Evolutionary conservation across 306 rosid species (phyloP).

Genomic region (Urtica urens): DNA sequence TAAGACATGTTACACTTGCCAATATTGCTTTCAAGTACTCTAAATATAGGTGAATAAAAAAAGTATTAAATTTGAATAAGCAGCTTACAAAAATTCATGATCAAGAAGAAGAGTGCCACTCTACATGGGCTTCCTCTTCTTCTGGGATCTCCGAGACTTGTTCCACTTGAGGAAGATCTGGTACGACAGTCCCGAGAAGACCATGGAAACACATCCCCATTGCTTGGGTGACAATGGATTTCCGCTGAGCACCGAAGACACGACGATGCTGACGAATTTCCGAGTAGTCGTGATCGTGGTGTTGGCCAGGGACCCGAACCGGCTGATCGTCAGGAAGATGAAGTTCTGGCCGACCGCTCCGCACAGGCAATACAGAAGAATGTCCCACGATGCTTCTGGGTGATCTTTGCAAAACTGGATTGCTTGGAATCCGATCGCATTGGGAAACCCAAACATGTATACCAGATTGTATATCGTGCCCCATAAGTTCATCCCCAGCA

Average conservation of each 20-base stretch:
- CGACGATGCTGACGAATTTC: constrained; percentile 91
- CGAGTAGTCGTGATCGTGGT: constrained; percentile 98
- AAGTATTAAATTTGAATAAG: too few species aligned
- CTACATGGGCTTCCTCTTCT: constrained; percentile 70
- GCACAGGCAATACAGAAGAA: constrained; percentile 71
- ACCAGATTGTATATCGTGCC: constrained; percentile 84
- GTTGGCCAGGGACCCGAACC: constrained; percentile 85
- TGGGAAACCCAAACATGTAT: constrained; percentile 89
- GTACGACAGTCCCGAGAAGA: constrained; percentile 85
- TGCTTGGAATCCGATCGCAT: constrained; percentile 64
- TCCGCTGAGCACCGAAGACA: constrained; percentile 84
- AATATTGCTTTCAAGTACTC: too few species aligned
- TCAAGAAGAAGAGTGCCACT: constrained; percentile 15
- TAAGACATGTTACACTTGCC: too few species aligned
- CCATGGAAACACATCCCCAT: constrained; percentile 87
- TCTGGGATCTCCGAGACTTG: constrained; percentile 65
- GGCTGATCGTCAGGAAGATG: constrained; percentile 86
- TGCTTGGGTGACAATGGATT: constrained; percentile 85
- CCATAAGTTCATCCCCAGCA: constrained; percentile 98
- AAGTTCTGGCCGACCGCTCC: constrained; percentile 99
- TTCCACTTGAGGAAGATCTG: constrained; percentile 94
- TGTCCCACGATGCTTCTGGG: constrained; percentile 96
- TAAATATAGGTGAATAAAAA: too few species aligned
- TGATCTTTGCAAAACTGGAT: constrained; percentile 68
- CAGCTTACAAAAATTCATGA: too few species aligned